These are phyloP conservation scores for Heliocybe sulcata DNA, from an alignment of 1,284 basidiomycete genomes.

Conservation along the genomic window DNA sequence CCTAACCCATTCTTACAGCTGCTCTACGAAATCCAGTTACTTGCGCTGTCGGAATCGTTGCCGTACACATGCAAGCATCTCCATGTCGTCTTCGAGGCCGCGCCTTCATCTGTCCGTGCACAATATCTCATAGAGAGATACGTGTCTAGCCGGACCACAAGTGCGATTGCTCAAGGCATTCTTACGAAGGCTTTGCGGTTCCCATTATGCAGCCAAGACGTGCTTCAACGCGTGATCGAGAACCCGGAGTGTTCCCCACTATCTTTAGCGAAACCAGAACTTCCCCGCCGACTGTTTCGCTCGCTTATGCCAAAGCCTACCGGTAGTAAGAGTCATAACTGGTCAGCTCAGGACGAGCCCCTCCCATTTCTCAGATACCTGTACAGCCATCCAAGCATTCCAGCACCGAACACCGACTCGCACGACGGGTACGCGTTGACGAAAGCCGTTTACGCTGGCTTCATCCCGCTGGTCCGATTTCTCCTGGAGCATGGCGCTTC, in stretches of 20 bases:
- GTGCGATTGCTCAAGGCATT: slow-evolving; percentile 15
- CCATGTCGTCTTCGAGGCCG: slow-evolving; percentile 40
- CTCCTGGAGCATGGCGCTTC: slow-evolving; percentile 69
- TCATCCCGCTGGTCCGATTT: slow-evolving; percentile 57
- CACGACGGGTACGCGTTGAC: slow-evolving; percentile 74
- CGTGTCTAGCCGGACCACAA: slow-evolving; percentile 8
- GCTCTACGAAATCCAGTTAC: slow-evolving; percentile 66
- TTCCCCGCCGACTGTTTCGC: slow-evolving; percentile 61
- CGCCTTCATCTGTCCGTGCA: slow-evolving; percentile 47
- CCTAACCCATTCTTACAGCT: slow-evolving; percentile 37
- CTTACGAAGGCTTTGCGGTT: slow-evolving; percentile 52
- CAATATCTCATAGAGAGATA: slow-evolving; percentile 46
- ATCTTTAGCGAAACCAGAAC: slow-evolving; percentile 23
- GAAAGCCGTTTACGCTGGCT: slow-evolving; percentile 62
- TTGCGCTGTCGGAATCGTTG: slow-evolving; percentile 50
- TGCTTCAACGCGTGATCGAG: slow-evolving; percentile 44
- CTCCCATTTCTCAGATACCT: slow-evolving; percentile 57
- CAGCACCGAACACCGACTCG: slow-evolving; percentile 44
- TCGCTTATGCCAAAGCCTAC: slow-evolving; percentile 25
- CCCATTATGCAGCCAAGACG: slow-evolving; percentile 51
- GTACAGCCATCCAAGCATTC: slow-evolving; percentile 32
- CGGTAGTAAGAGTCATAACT: slow-evolving; percentile 12
- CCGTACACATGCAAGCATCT: slow-evolving; percentile 49
- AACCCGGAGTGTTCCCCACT: slow-evolving; percentile 11
- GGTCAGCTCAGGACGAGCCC: slow-evolving; percentile 42